Percentiles rank a stretch among this genome's conserved stretches.
These are phyloP conservation scores for Botryotinia narcissicola DNA, from an alignment of 2,329 filamentous ascomycete species.

Conservation along the genomic window DNA sequence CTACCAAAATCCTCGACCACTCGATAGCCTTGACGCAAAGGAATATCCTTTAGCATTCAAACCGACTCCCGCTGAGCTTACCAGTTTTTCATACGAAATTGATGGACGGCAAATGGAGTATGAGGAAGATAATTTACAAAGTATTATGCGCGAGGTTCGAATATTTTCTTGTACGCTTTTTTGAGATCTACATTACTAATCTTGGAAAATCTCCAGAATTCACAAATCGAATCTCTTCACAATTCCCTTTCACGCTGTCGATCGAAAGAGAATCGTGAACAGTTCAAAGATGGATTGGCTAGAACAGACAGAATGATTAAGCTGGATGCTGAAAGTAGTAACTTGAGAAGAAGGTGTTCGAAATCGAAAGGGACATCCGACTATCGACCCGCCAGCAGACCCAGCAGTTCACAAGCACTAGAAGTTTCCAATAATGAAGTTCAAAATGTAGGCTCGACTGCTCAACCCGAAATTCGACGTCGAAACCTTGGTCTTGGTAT, in stretches of 20 bases:
- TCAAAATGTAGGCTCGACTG: constrained; percentile 20
- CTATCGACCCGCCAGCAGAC: neutral
- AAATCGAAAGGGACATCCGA: neutral
- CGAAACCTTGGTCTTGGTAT: constrained; percentile 30
- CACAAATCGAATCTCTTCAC: neutral
- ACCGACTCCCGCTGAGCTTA: constrained; percentile 76
- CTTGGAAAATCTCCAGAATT: neutral
- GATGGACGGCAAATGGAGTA: constrained; percentile 46
- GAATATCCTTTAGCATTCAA: constrained; percentile 84
- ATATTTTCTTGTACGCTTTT: neutral
- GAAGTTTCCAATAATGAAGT: constrained; percentile 13
- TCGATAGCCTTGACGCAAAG: constrained; percentile 75
- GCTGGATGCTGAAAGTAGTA: neutral
- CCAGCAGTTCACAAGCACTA: neutral
- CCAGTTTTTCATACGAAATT: constrained; percentile 72
- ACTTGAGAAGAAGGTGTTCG: constrained; percentile 4
- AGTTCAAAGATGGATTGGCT: neutral
- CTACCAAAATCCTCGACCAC: constrained; percentile 58
- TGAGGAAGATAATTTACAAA: constrained; percentile 20
- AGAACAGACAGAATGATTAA: constrained; percentile 3
- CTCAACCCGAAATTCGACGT: constrained; percentile 20
- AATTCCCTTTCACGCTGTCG: neutral
- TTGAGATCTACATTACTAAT: constrained; percentile 1
- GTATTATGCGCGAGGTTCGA: constrained; percentile 21
- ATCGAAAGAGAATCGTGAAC: constrained; percentile 2